These are phyloP conservation scores for Suillus americanus DNA, from an alignment of 768 basidiomycete genomes.

Conservation along the genomic window DNA sequence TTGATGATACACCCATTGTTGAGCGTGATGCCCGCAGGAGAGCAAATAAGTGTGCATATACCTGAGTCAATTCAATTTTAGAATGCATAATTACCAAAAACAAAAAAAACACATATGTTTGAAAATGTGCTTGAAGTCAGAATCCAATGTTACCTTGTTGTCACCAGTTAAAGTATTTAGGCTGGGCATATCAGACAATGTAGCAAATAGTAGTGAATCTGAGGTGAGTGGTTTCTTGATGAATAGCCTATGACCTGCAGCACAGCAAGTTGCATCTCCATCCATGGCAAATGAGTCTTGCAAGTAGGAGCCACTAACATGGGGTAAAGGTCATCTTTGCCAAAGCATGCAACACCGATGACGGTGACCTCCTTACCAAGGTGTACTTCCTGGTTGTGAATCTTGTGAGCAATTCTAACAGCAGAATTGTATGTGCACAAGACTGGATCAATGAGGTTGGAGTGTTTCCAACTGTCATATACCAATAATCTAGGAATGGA, in stretches of 20 bases:
- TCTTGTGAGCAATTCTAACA: too few species aligned
- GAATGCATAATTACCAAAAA: too few species aligned
- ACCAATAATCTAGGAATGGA: too few species aligned
- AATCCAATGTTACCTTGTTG: conserved; percentile 10
- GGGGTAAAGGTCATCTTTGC: conserved; percentile 7
- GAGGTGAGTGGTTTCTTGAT: neutral
- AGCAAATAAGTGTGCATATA: conserved; percentile 14
- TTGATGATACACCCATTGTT: neutral
- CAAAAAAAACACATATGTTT: conserved; percentile 11
- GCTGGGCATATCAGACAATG: conserved; percentile 1
- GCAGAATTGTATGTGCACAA: too few species aligned
- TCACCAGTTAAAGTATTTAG: conserved; percentile 13
- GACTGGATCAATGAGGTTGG: too few species aligned
- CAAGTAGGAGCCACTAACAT: conserved; percentile 14
- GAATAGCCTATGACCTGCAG: conserved; percentile 9
- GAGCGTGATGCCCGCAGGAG: neutral
- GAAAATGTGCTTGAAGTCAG: conserved; percentile 17
- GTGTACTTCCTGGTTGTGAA: conserved; percentile 1
- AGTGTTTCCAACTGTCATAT: too few species aligned
- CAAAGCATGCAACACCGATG: conserved; percentile 7
- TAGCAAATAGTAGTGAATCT: neutral
- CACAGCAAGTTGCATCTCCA: conserved; percentile 11
- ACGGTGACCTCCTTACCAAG: conserved; percentile 16
- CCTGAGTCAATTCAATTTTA: conserved; percentile 8
- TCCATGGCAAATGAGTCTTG: conserved; percentile 14